phyloP scores from a whole-genome alignment of 805 yeast species.

The Saccharomycopsis sp. region DNA sequence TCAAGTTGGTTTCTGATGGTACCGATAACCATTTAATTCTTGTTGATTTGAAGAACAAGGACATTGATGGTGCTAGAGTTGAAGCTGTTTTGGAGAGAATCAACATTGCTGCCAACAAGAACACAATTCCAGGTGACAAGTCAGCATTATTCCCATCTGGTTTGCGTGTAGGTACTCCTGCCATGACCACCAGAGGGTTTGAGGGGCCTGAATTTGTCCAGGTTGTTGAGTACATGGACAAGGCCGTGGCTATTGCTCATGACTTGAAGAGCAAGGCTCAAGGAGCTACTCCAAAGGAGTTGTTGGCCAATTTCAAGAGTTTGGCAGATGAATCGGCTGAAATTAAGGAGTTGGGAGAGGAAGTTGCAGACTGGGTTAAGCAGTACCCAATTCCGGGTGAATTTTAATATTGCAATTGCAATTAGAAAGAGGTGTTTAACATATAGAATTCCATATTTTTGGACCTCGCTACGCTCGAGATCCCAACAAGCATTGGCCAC shows the following conservation, averaged over 20 bases:
- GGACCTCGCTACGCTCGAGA: too few species aligned
- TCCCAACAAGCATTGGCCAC: too few species aligned
- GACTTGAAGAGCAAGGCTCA: conserved; percentile 48
- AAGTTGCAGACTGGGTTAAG: conserved; percentile 67
- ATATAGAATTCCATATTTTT: too few species aligned
- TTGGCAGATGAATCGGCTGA: conserved; percentile 59
- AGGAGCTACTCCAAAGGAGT: conserved; percentile 52
- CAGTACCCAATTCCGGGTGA: conserved; percentile 89
- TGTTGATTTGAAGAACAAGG: conserved; percentile 67
- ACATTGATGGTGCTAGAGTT: conserved; percentile 91
- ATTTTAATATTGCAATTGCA: conserved; percentile 21
- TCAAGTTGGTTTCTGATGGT: conserved; percentile 81
- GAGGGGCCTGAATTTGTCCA: conserved; percentile 67
- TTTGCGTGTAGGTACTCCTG: conserved; percentile 95
- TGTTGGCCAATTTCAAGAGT: conserved; percentile 61
- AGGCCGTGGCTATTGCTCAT: conserved; percentile 44
- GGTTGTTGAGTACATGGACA: conserved; percentile 74
- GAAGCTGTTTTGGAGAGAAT: conserved; percentile 84
- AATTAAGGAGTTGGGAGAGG: conserved; percentile 54
- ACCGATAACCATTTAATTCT: conserved; percentile 92
- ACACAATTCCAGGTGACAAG: conserved; percentile 93
- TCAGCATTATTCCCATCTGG: conserved; percentile 97
- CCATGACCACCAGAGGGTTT: conserved; percentile 96
- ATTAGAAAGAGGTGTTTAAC: too few species aligned
- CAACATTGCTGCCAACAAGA: conserved; percentile 93